Evolutionary conservation across 768 basidiomycete species (phyloP).

Genomic region (Russula griseocarnosa): DNA sequence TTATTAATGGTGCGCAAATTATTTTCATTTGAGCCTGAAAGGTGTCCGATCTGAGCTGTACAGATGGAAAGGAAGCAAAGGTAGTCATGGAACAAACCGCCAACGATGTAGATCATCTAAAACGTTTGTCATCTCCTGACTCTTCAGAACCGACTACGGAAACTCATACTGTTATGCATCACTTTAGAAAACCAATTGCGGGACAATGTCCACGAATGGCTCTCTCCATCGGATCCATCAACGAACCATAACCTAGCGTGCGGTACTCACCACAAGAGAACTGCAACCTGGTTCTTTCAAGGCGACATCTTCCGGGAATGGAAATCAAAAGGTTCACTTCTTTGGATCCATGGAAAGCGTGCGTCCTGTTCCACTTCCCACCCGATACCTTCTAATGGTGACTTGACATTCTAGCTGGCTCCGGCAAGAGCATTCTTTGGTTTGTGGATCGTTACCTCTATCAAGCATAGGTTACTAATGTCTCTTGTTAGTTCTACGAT

Average conservation of each 20-base stretch:
- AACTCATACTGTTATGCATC: neutral
- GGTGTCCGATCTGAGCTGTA: no score
- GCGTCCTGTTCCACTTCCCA: neutral
- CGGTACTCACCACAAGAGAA: neutral
- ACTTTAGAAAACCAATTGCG: neutral
- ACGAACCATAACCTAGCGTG: neutral
- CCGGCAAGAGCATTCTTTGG: neutral
- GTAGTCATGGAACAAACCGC: neutral
- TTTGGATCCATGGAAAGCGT: constrained; percentile 4
- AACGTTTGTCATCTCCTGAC: neutral
- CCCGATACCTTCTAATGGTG: neutral
- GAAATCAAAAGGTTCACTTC: neutral
- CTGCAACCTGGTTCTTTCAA: neutral
- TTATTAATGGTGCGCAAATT: neutral
- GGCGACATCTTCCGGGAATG: neutral
- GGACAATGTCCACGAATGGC: neutral
- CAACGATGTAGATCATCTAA: neutral
- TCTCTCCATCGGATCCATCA: neutral
- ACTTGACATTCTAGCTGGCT: neutral
- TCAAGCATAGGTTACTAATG: neutral
- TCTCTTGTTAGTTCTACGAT: neutral
- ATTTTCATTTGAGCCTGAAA: neutral
- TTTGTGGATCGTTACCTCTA: neutral
- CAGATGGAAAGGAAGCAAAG: neutral
- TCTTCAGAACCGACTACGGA: no score